Conservation (phyloP, 495 filamentous ascomycete species). For the Aspergillus conjunctus region DNA sequence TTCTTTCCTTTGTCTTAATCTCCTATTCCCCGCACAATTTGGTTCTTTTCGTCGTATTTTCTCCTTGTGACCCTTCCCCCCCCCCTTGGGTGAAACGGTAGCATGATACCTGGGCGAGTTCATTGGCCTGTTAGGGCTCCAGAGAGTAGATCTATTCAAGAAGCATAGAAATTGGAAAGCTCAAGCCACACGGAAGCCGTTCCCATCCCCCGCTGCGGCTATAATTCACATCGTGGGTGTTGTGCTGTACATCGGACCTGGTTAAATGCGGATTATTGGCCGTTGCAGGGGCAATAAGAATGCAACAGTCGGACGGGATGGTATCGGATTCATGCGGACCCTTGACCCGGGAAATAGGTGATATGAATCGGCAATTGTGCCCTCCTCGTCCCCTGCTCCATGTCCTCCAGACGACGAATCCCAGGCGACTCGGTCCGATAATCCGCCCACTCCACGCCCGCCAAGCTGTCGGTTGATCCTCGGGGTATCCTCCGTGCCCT, state of each 20-base stretch:
- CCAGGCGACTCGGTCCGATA: slow-evolving; percentile 28
- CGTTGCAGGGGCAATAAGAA: background rate
- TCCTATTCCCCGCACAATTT: background rate
- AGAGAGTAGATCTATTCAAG: background rate
- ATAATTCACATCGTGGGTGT: background rate
- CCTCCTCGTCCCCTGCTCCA: slow-evolving; percentile 2
- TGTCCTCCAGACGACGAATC: too few species aligned
- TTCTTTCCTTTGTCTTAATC: slow-evolving; percentile 13
- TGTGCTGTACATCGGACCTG: background rate
- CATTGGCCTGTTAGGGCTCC: slow-evolving; percentile 1
- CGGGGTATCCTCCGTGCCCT: slow-evolving; percentile 18
- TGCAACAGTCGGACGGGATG: background rate
- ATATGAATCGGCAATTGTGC: background rate
- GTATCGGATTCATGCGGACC: too few species aligned
- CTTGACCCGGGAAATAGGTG: background rate
- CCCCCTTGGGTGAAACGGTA: background rate
- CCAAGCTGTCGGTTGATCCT: slow-evolving; percentile 24
- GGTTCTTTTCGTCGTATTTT: background rate
- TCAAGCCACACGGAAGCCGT: background rate
- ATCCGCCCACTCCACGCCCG: slow-evolving; percentile 12
- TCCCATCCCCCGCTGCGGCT: background rate
- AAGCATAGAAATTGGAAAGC: background rate
- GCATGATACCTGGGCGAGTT: background rate
- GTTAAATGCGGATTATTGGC: slow-evolving; percentile 1
- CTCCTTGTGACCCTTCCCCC: too few species aligned